Base-by-base conservation (phyloP, 768 basidiomycete species). In the Obba rivulosa region DNA sequence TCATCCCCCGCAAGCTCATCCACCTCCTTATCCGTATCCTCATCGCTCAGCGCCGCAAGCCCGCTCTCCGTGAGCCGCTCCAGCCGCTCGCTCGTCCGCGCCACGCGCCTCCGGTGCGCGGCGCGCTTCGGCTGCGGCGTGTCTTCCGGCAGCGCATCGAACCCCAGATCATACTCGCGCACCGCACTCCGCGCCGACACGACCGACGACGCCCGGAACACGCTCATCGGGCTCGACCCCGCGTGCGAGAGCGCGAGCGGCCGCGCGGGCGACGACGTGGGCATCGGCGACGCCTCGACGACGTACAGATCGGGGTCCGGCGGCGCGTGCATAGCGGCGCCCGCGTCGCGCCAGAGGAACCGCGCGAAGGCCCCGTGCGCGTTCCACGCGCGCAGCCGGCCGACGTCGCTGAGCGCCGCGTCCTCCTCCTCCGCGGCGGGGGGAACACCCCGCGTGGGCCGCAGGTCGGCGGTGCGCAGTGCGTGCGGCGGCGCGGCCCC, bases 351-450 rank as follows among this genome's bases (percentile, higher is more conserved):
- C 35, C 46, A 22, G 41, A 67, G 58, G 53, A 66, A 65, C 13
- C 54, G 58, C 37, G 41, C 21, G 51, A 65, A 67, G 8, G 62
- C 58, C 38, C 50, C 52, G 2, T 24, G 41, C 14, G 43, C 46
- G 53, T 67, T 67, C 66, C 66, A 67, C 1, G 46, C 46, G 28
- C 50, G 56, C 41, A 61, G 53, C 50, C 57, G 49, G 39, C 50
- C 48, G 42, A 46, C 54, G 23, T 43, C 48, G n/a, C n/a, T 46
- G 35, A 37, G 35, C 18, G 13, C 25, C 34, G 22, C 35, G 34
- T 51, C 50, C 24, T 36, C 40, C 41, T 42, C 28, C 8, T 38
- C 34, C 13, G 41, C 14, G 36, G 23, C 36, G 37, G 13, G 3
- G 41, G 23, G 41, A 45, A 44, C 21, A 38, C 24, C 14, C 31